Base-by-base conservation (phyloP, 805 yeast species). In the Candida morakotiae region DNA sequence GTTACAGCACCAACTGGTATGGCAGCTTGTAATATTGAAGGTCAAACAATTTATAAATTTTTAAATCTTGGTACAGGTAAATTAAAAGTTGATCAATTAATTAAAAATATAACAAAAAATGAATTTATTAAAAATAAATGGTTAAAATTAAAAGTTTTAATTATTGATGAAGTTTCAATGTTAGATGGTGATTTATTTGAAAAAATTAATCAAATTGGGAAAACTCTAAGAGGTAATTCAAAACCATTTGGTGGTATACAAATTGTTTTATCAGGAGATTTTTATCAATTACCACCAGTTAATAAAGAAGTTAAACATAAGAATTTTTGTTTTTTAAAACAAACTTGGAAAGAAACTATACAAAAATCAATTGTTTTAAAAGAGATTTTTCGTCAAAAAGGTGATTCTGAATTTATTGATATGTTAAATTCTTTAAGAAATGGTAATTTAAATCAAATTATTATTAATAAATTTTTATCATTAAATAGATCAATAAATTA, bases 1-100 rank as follows among this genome's bases (percentile, higher is more conserved):
- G 79, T 93, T 3, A 87, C 98, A 0, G 98, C 98, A 0, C 85
- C 96, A 0, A 93, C 98, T 0, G 98, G 98, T 1, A 65, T 93
- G 43, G 98, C 98, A 0, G 98, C 97, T 0, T 83, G 87, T 28
- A 87, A 88, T 50, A 84, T 93, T 48, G 95, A 94, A 2, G 98
- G 98, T 17, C 76, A 74, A 21, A 93, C 98, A 0, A 67, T 93
- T 20, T 95, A 91, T 57, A 71, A 84, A 51, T 87, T 81, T 63
- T 76, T 95, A 0, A 94, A 95, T 1, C 75, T 88, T 37, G 98
- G 98, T 0, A 58, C 88, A 1, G 96, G 93, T 2, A 62, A 61
- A 31, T 86, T 73, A 6, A 48, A 68, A 2, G 72, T 62, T 0
- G 63, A 62, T 0, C 57, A 59, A 11, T 56, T 87, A 29, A 65